Conservation (phyloP, 139 green algal species). For the Chlamydomonas schloesseri region DNA sequence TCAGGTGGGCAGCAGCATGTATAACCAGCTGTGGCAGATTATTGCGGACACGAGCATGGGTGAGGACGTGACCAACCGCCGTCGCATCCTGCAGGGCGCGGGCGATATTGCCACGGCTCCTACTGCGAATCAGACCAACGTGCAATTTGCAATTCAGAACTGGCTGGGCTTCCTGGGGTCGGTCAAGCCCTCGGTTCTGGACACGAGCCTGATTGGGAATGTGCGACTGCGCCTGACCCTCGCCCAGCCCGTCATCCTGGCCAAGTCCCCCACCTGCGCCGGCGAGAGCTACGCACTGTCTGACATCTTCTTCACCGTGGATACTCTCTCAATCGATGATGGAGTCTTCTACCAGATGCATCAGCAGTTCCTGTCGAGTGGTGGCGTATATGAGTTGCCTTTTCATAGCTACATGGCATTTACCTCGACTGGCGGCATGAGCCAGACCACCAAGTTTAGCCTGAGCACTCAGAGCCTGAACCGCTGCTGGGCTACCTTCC, state of each 20-base stretch:
- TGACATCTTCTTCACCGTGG: slow-evolving; percentile 2
- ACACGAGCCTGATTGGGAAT: no score
- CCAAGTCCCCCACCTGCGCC: neutral
- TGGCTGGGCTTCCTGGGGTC: slow-evolving; percentile 7
- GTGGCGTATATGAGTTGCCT: neutral
- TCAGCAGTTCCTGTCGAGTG: neutral
- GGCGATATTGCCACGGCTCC: neutral
- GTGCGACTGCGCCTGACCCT: no score
- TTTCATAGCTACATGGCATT: neutral
- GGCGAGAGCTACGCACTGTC: neutral
- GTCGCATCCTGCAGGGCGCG: neutral
- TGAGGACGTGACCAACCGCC: neutral
- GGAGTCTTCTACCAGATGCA: no score
- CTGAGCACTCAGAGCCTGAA: no score
- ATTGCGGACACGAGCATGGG: neutral
- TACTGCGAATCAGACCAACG: neutral
- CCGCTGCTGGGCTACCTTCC: no score
- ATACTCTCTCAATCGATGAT: no score
- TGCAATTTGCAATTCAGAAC: neutral
- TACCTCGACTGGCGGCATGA: neutral
- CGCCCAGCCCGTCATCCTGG: neutral
- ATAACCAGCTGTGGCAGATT: neutral
- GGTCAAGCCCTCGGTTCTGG: neutral
- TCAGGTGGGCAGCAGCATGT: neutral
- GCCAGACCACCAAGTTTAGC: no score